These are phyloP conservation scores for Secale cereale DNA, from an alignment of 176 grass and related monocot species.

Conservation along the genomic window DNA sequence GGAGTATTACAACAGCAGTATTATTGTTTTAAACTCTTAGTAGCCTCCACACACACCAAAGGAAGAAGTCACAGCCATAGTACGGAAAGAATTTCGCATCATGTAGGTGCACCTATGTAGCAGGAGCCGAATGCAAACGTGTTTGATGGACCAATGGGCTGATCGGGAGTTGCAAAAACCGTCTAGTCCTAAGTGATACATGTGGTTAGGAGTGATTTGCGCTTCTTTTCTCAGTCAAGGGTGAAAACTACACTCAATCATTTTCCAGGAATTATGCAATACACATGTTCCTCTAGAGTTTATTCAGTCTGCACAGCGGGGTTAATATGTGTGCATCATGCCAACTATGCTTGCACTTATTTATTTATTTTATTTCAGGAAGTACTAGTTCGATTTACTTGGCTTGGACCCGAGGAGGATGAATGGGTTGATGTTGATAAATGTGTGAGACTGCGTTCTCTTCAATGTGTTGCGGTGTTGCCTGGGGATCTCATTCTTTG, in stretches of 20 bases:
- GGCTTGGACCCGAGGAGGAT: constrained; percentile 78
- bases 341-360: not conserved
- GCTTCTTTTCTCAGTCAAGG: not conserved
- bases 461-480: constrained; percentile 71
- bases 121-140: not conserved
- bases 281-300: not conserved
- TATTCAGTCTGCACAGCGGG: too few species aligned
- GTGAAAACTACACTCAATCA: not conserved
- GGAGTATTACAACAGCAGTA: too few species aligned
- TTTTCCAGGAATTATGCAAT: not conserved
- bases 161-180: not conserved
- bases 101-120: not conserved
- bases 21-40: not conserved
- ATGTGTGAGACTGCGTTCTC: constrained; percentile 69
- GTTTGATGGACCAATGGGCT: not conserved
- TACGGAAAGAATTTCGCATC: not conserved
- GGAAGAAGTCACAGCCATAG: not conserved
- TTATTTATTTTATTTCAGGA: constrained; percentile 41
- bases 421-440: constrained; percentile 81
- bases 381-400: constrained; percentile 70
- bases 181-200: not conserved
- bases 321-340: not conserved
- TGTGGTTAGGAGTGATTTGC: not conserved
- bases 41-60: not conserved
- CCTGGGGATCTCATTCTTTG: constrained; percentile 78